These are phyloP conservation scores for Conringia planisiliqua DNA, from an alignment of 345 rosid species.

Conservation along the genomic window DNA sequence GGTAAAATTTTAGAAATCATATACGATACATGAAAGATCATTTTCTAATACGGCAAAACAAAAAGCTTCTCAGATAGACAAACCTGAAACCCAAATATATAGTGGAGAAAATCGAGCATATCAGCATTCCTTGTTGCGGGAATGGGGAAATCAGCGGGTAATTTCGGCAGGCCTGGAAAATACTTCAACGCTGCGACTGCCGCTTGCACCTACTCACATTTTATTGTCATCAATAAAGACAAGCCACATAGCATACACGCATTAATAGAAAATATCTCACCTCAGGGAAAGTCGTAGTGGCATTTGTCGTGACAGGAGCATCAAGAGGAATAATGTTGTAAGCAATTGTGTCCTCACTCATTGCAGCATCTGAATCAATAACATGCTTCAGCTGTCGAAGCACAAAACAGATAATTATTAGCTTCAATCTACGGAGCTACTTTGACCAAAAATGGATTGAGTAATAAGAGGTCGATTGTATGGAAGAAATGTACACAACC, in stretches of 20 bases:
- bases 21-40: not conserved
- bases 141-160: conserved; percentile 66
- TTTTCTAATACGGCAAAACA: not conserved
- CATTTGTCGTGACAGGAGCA: conserved; percentile 66
- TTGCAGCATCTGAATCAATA: conserved; percentile 88
- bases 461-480: not conserved
- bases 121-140: conserved; percentile 72
- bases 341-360: conserved; percentile 91
- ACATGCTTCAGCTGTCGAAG: conserved; percentile 68
- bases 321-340: conserved; percentile 90
- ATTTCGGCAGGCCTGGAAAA: conserved; percentile 59
- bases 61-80: conserved; percentile 22
- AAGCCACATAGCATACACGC: conserved; percentile 8
- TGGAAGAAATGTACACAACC: conserved; percentile 43
- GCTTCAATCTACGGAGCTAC: not conserved
- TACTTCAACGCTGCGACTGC: conserved; percentile 70
- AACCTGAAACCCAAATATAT: conserved; percentile 95
- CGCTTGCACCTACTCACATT: conserved; percentile 65
- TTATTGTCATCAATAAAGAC: conserved; percentile 15
- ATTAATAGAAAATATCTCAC: conserved; percentile 37
- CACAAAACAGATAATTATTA: not conserved
- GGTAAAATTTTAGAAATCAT: not conserved
- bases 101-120: conserved; percentile 85
- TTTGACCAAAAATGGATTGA: not conserved
- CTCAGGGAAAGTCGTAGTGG: conserved; percentile 70